Evolutionary conservation across 768 basidiomycete species (phyloP).

Genomic region (Cyclocybe aegerita): DNA sequence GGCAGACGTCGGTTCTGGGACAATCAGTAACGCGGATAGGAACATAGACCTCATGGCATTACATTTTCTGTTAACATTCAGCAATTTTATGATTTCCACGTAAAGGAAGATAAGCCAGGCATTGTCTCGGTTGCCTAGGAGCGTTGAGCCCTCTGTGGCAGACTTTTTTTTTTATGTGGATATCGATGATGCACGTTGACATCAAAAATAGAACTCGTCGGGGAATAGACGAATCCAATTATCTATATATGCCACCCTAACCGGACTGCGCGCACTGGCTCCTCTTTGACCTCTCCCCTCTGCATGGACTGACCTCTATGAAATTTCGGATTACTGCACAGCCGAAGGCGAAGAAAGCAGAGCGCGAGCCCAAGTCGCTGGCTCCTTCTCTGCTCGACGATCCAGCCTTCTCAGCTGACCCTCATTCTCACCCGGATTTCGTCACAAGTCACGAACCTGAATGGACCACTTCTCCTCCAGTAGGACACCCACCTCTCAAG

Average conservation of each 20-base stretch:
- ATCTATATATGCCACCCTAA: background rate
- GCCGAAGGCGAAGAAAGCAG: background rate
- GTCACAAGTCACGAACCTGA: constrained; percentile 26
- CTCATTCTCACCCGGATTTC: constrained; percentile 46
- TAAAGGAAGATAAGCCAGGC: no score
- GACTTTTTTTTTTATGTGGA: no score
- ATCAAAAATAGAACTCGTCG: constrained; percentile 5
- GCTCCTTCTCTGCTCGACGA: constrained; percentile 36
- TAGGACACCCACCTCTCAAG: constrained; percentile 31
- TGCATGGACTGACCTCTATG: constrained; percentile 14
- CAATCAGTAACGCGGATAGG: background rate
- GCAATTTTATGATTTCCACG: no score
- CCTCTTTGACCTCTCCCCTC: constrained; percentile 1
- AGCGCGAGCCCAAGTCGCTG: constrained; percentile 11
- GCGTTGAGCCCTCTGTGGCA: no score
- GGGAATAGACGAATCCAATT: background rate
- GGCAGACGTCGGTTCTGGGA: constrained; percentile 1
- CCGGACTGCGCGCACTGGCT: background rate
- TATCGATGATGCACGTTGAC: no score
- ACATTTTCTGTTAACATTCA: background rate
- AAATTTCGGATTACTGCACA: constrained; percentile 16
- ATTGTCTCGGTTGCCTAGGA: no score
- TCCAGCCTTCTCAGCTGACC: constrained; percentile 62
- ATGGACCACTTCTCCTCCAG: constrained; percentile 24
- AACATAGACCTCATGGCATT: background rate